Conservation (phyloP, 305 asterid genomes). For the Caryopteris hybrid region DNA sequence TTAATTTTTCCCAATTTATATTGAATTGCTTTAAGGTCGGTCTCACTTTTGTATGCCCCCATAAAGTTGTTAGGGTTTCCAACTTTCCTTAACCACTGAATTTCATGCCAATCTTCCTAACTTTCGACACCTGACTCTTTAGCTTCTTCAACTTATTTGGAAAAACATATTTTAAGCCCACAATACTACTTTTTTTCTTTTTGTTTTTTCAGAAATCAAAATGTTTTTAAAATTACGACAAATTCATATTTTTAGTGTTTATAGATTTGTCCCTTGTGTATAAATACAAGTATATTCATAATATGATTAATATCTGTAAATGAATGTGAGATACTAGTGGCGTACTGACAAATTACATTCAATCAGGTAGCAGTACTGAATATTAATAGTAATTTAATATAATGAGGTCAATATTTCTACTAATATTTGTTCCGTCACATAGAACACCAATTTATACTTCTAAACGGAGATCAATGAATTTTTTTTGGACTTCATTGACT, state of each 20-base stretch:
- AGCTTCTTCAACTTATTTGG: conserved; percentile 11
- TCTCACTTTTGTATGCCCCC: conserved; percentile 5
- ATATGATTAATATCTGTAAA: too few species aligned
- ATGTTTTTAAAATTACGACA: background rate
- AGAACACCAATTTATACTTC: too few species aligned
- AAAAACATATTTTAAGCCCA: background rate
- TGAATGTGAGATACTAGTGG: too few species aligned
- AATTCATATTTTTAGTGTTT: background rate
- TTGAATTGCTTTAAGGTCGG: background rate
- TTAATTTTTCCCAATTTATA: background rate
- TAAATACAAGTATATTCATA: too few species aligned
- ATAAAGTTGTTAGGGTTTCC: conserved; percentile 8
- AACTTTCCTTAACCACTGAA: background rate
- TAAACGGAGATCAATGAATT: too few species aligned
- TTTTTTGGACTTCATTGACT: too few species aligned
- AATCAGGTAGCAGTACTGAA: too few species aligned
- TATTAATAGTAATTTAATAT: too few species aligned
- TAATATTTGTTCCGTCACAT: too few species aligned
- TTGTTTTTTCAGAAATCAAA: background rate
- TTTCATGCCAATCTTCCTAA: background rate
- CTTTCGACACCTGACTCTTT: background rate
- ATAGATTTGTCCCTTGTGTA: too few species aligned
- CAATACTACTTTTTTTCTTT: background rate
- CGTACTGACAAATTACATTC: too few species aligned
- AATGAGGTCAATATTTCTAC: too few species aligned